Conservation (phyloP, 1,139 yeast genomes). For the Taphrina populina region DNA sequence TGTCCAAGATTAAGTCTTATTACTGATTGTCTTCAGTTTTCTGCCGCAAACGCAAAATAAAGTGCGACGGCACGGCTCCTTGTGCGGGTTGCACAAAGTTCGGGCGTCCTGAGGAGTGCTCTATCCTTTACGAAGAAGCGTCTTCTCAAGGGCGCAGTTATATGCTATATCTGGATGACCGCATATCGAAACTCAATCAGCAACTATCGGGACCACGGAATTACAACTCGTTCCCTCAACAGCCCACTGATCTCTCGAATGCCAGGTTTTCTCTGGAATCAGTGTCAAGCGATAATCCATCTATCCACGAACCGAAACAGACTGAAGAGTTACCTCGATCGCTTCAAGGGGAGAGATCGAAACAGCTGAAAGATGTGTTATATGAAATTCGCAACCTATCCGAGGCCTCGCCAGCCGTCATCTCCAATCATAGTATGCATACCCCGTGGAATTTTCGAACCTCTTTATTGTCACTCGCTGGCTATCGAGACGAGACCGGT, state of each 20-base stretch:
- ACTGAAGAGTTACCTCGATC: conserved; percentile 1
- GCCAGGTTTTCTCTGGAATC: too few species aligned
- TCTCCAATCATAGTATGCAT: conserved; percentile 16
- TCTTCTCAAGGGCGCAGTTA: conserved; percentile 32
- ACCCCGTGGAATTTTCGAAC: conserved; percentile 16
- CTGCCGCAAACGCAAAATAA: conserved; percentile 32
- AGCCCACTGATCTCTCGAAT: too few species aligned
- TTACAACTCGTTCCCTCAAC: not conserved
- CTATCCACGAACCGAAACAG: not conserved
- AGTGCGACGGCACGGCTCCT: conserved; percentile 32
- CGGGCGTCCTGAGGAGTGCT: conserved; percentile 26
- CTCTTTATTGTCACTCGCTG: conserved; percentile 13
- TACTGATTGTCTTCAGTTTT: conserved; percentile 3
- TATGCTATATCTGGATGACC: conserved; percentile 28
- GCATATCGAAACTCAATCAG: conserved; percentile 22
- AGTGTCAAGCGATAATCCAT: not conserved
- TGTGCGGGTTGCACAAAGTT: conserved; percentile 27
- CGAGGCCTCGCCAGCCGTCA: conserved; percentile 13
- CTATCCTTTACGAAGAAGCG: conserved; percentile 29
- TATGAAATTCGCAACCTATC: conserved; percentile 2
- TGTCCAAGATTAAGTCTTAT: not conserved
- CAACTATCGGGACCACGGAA: conserved; percentile 1
- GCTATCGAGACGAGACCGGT: conserved; percentile 32
- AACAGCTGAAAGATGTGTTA: conserved; percentile 5
- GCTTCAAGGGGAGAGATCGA: conserved; percentile 1